phyloP scores from a whole-genome alignment of 345 rosid species.

The Camelina laxa region DNA sequence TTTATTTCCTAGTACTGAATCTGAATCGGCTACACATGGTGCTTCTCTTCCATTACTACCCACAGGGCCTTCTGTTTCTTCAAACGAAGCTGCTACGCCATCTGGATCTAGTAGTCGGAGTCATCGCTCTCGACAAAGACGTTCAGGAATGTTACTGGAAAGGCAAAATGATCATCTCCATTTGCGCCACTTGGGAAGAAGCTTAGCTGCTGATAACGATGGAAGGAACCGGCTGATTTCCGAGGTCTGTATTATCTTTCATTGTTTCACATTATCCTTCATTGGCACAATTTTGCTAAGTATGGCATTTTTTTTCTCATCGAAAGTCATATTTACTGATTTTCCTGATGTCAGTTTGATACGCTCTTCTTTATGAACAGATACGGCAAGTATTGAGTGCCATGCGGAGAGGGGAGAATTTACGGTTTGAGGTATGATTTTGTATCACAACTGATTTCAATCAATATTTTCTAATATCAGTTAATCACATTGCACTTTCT shows the following conservation, averaged over 20 bases:
- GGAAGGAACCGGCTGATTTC: slow-evolving; percentile 76
- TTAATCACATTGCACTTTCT: slow-evolving; percentile 8
- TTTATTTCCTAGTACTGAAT: slow-evolving; percentile 58
- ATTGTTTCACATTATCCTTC: slow-evolving; percentile 8
- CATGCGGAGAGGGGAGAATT: slow-evolving; percentile 84
- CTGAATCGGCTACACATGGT: slow-evolving; percentile 60
- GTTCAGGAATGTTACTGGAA: slow-evolving; percentile 58
- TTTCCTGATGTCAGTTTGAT: slow-evolving; percentile 18
- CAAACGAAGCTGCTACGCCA: slow-evolving; percentile 52
- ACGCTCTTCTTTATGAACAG: slow-evolving; percentile 51
- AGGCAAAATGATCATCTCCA: slow-evolving; percentile 62
- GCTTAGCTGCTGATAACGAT: slow-evolving; percentile 71
- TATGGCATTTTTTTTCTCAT: slow-evolving; percentile 1
- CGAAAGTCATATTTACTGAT: not conserved
- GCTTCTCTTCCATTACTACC: slow-evolving; percentile 60
- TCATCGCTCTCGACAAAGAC: slow-evolving; percentile 52
- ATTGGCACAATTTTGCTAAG: not conserved
- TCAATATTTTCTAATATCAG: slow-evolving; percentile 4
- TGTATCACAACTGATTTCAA: slow-evolving; percentile 1
- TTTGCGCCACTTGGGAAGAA: slow-evolving; percentile 66
- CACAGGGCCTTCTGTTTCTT: slow-evolving; percentile 57
- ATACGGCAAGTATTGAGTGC: slow-evolving; percentile 88
- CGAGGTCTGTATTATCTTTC: slow-evolving; percentile 54
- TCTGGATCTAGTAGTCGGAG: slow-evolving; percentile 58
- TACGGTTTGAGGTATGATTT: slow-evolving; percentile 74